Evolutionary conservation across 1,139 yeast genomes (phyloP).

Genomic region (Martiniozyma asiatica): DNA sequence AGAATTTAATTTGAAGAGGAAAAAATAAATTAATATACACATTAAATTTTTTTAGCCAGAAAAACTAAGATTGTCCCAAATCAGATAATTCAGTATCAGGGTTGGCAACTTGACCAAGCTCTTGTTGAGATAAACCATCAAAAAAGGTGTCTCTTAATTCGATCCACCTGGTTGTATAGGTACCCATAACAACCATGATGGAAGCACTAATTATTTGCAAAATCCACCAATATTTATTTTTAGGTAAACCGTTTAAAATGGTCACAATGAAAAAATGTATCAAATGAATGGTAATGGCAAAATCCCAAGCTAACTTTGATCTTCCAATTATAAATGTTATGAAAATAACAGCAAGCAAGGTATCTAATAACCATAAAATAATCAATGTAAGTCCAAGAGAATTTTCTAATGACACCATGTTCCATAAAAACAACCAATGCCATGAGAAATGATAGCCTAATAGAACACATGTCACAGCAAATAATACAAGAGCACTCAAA

Average conservation of each 20-base stretch:
- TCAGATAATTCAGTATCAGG: too few relatives aligned
- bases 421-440: slow-evolving; percentile 78
- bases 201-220: slow-evolving; percentile 59
- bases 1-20: too few relatives aligned
- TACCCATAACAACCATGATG: slow-evolving; percentile 65
- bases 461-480: slow-evolving; percentile 43
- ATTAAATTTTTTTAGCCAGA: too few relatives aligned
- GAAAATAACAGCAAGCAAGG: slow-evolving; percentile 66
- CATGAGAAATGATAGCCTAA: slow-evolving; percentile 53
- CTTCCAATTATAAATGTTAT: slow-evolving; percentile 84
- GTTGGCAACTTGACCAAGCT: slow-evolving; percentile 28
- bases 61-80: too few relatives aligned
- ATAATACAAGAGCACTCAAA: slow-evolving; percentile 44
- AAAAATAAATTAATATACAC: too few relatives aligned
- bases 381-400: slow-evolving; percentile 70
- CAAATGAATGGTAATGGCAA: slow-evolving; percentile 80
- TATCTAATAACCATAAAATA: slow-evolving; percentile 68
- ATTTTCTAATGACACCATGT: slow-evolving; percentile 58
- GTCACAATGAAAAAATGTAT: slow-evolving; percentile 64
- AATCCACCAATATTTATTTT: slow-evolving; percentile 72
- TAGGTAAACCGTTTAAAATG: slow-evolving; percentile 56
- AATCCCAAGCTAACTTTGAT: slow-evolving; percentile 90
- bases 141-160: slow-evolving; percentile 83
- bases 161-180: slow-evolving; percentile 80
- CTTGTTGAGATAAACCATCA: slow-evolving; percentile 59